Conservation (phyloP, 164 flowering plant genomes). For the Brasenia schreberi region DNA sequence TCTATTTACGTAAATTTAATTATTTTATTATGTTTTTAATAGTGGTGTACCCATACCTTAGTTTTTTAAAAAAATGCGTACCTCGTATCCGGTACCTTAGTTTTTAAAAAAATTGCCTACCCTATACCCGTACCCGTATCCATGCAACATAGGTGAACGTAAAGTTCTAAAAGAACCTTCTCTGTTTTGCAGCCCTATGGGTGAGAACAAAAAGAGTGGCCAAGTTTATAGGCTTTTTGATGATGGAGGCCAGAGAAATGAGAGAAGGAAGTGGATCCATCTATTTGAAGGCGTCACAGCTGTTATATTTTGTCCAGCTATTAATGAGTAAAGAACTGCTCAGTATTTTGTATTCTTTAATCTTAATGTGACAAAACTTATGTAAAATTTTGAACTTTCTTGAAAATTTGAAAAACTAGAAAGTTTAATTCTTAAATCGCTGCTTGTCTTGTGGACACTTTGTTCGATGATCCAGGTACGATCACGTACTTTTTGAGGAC, state of each 20-base stretch:
- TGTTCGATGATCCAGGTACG: slow-evolving; percentile 51
- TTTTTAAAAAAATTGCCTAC: too few species aligned
- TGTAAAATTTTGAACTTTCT: neutral
- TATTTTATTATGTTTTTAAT: too few species aligned
- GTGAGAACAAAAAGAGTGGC: slow-evolving; percentile 89
- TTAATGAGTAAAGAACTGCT: slow-evolving; percentile 76
- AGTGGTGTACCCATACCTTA: too few species aligned
- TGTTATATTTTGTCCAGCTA: slow-evolving; percentile 94
- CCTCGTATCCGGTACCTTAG: too few species aligned
- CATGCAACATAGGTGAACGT: too few species aligned
- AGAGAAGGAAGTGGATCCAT: slow-evolving; percentile 99
- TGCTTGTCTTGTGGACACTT: neutral
- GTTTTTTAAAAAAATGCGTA: too few species aligned
- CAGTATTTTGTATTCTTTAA: too few species aligned
- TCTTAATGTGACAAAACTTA: neutral
- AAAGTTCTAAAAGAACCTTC: too few species aligned
- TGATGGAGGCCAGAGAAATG: slow-evolving; percentile 98
- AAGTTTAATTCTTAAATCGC: neutral
- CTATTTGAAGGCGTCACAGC: slow-evolving; percentile 95
- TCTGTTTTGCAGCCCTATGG: slow-evolving; percentile 65
- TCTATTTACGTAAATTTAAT: too few species aligned
- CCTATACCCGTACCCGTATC: too few species aligned
- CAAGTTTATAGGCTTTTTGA: slow-evolving; percentile 96
- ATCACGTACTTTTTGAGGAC: slow-evolving; percentile 91
- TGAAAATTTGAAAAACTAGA: neutral